Evolutionary conservation across 1,284 basidiomycete species (phyloP).

Genomic region (Melampsora americana): DNA sequence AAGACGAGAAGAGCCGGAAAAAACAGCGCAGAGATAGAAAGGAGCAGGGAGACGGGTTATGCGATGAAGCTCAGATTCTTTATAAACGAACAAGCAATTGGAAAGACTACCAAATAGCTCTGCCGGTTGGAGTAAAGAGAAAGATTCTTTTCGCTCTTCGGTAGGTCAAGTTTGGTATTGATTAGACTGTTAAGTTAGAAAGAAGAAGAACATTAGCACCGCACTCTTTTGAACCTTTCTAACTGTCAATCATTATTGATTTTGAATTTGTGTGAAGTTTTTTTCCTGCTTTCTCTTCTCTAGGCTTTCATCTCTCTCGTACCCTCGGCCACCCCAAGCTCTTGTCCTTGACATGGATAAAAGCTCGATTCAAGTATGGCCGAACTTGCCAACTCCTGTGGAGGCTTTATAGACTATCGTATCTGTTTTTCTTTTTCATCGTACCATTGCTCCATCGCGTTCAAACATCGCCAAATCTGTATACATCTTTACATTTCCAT

Average conservation of each 20-base stretch:
- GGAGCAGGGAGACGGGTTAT: neutral
- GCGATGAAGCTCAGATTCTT: neutral
- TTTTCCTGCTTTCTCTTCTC: too few species aligned
- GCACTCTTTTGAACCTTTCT: neutral
- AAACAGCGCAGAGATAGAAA: neutral
- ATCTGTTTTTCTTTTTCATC: neutral
- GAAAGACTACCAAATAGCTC: conserved; percentile 3
- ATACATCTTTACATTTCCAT: neutral
- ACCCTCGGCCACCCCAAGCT: neutral
- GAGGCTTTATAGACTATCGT: neutral
- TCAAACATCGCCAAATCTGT: neutral
- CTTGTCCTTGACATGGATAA: neutral
- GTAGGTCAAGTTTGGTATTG: neutral
- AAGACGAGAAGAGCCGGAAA: neutral
- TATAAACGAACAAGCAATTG: neutral
- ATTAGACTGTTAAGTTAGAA: neutral
- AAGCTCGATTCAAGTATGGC: neutral
- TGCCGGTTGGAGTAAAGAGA: conserved; percentile 4
- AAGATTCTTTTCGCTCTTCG: conserved; percentile 3
- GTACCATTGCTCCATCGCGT: neutral
- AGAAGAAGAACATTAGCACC: neutral
- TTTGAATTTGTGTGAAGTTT: neutral
- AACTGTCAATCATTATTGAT: neutral
- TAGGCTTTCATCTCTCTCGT: neutral
- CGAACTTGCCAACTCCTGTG: neutral